These are phyloP conservation scores for Lentinula aciculospora DNA, from an alignment of 768 basidiomycete species.

Conservation along the genomic window DNA sequence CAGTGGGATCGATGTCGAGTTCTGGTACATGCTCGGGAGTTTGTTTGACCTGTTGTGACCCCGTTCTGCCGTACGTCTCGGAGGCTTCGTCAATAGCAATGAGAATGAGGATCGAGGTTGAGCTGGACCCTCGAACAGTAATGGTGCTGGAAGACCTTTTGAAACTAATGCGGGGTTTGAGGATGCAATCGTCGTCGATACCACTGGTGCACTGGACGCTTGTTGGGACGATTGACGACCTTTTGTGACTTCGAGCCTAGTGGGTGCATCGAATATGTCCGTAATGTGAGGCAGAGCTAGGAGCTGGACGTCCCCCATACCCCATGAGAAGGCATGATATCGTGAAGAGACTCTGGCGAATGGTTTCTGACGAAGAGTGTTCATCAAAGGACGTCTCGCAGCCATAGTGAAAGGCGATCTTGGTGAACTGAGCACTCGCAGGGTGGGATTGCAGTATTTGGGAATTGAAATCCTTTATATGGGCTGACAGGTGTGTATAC, in stretches of 20 bases:
- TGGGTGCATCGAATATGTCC: constrained; percentile 49
- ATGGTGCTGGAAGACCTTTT: constrained; percentile 30
- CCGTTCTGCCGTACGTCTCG: background rate
- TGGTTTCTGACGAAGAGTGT: background rate
- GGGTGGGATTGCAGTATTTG: constrained; percentile 3
- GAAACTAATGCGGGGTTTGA: background rate
- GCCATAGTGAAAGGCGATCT: background rate
- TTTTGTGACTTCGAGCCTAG: constrained; percentile 29
- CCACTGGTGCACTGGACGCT: background rate
- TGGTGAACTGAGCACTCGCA: background rate
- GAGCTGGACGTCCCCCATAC: constrained; percentile 13
- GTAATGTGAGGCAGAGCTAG: constrained; percentile 24
- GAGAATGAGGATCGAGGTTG: constrained; percentile 15
- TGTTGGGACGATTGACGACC: constrained; percentile 15
- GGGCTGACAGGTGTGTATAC: background rate
- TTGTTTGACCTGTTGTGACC: background rate
- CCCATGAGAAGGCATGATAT: background rate
- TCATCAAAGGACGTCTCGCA: background rate
- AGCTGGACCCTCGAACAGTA: constrained; percentile 47
- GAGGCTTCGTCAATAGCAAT: background rate
- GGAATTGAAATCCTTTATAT: constrained; percentile 6
- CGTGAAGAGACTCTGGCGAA: background rate
- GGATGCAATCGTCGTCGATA: background rate
- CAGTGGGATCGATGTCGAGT: background rate
- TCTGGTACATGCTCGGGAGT: background rate